Percentiles rank a stretch among this genome's conserved stretches.
phyloP scores from a whole-genome alignment of 495 filamentous ascomycete species.

The Penicillium cataractarum region DNA sequence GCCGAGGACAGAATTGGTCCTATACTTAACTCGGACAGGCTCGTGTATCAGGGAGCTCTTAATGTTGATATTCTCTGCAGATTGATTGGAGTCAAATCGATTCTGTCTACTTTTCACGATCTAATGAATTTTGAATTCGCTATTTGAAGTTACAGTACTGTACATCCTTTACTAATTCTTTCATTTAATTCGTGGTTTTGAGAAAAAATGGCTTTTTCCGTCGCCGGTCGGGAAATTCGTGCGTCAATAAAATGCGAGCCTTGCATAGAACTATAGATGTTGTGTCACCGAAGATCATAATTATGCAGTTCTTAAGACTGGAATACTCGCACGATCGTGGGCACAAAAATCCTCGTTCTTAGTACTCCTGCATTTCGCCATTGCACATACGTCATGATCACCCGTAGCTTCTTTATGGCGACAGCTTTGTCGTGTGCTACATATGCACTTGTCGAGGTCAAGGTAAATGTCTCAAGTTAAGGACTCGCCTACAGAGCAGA shows the following conservation, averaged over 20 bases:
- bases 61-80: no score
- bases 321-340: not conserved
- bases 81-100: no score
- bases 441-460: not conserved
- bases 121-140: no score
- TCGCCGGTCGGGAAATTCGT: not conserved
- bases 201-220: not conserved
- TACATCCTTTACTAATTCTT: no score
- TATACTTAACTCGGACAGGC: no score
- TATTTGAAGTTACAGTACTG: no score
- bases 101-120: no score
- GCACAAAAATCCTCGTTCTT: not conserved
- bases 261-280: not conserved
- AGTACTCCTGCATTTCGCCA: no score
- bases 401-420: not conserved
- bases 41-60: no score
- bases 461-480: not conserved
- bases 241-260: not conserved
- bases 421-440: not conserved
- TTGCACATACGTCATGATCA: not conserved
- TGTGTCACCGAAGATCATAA: not conserved
- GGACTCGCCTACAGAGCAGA: not conserved
- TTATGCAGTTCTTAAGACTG: not conserved
- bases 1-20: no score
- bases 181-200: no score